These are phyloP conservation scores for Nicotiana knightiana DNA, from an alignment of 257 asterid genomes.

Conservation along the genomic window DNA sequence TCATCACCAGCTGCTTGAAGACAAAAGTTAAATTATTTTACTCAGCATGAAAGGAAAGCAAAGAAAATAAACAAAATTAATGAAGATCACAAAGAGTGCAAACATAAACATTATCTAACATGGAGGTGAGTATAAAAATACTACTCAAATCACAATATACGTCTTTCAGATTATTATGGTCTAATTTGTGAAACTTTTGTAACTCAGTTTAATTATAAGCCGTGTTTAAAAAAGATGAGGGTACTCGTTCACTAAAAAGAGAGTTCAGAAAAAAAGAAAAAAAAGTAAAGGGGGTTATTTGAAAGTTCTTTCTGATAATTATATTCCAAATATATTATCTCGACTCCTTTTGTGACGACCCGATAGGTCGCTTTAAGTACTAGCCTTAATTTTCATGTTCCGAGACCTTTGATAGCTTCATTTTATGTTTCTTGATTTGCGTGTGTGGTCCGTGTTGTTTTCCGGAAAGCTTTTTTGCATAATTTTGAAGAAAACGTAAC, in stretches of 20 bases:
- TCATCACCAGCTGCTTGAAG: constrained; percentile 18
- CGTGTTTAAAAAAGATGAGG: background rate
- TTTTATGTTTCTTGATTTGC: too few species aligned
- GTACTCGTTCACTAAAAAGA: background rate
- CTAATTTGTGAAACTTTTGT: background rate
- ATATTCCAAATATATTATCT: background rate
- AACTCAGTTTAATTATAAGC: background rate
- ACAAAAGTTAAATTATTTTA: background rate
- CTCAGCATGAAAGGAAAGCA: background rate
- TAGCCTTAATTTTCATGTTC: too few species aligned
- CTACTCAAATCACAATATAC: background rate
- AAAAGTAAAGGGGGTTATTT: background rate
- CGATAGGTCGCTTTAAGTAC: too few species aligned
- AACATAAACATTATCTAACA: background rate
- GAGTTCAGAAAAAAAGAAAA: background rate
- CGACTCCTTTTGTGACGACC: too few species aligned
- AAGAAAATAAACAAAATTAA: background rate
- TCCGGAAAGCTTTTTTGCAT: too few species aligned
- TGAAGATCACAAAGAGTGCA: background rate
- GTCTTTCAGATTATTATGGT: background rate
- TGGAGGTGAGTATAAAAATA: background rate
- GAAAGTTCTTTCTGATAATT: background rate
- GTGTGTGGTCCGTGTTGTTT: too few species aligned
- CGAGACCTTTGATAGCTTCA: too few species aligned
- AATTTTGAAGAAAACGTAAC: too few species aligned